Base-by-base conservation (phyloP, 2,329 filamentous ascomycete genomes). In the Penicillium brasilianum region DNA sequence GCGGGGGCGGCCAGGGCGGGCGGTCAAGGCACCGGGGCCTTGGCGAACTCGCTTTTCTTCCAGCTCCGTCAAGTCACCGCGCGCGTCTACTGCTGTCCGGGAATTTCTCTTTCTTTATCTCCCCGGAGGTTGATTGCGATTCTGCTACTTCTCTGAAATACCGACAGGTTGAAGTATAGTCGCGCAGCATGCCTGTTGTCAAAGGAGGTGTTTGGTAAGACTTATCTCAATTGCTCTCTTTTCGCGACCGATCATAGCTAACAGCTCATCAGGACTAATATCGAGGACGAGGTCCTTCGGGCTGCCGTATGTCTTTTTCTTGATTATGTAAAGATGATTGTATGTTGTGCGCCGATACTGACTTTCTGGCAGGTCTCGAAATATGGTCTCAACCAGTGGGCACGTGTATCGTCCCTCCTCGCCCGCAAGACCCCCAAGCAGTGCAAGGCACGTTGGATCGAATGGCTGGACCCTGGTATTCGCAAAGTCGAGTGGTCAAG, bases 401-500 rank as follows among this genome's bases (percentile, higher is more conserved):
- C 95, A 75, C 94, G 95, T 78, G 95, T 98, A 66, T 97, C 95
- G 58, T 98, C 95, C 60, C 87, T 99, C 67, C 89, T 99, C 68
- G 94, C 94, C 76, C 92, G 96, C 74, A 99, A 99, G 80, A 98
- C 95, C 34, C 89, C 95, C 55, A 99, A 99, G 82, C 95, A 99
- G 82, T 99, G 95, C 87, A 99, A 99, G 82, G 94, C 95, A 63
- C 87, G 95, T 81, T 99, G 95, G 95, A 88, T 90, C 76, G 94
- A 99, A 85, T 99, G 95, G 94, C 87, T 99, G 68, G 95, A 99
- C 75, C 95, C 95, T 20, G 92, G 91, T 75, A 98, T 99, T 82
- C 91, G 94, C 74, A 99, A 99, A 84, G 95, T 96, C 70, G 95
- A 99, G 81, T 99, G 95, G 94, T 97, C 92, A 76, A 91, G 95